phyloP scores from a whole-genome alignment of 352 stramenopile species.

The Saprolegnia parasitica region DNA sequence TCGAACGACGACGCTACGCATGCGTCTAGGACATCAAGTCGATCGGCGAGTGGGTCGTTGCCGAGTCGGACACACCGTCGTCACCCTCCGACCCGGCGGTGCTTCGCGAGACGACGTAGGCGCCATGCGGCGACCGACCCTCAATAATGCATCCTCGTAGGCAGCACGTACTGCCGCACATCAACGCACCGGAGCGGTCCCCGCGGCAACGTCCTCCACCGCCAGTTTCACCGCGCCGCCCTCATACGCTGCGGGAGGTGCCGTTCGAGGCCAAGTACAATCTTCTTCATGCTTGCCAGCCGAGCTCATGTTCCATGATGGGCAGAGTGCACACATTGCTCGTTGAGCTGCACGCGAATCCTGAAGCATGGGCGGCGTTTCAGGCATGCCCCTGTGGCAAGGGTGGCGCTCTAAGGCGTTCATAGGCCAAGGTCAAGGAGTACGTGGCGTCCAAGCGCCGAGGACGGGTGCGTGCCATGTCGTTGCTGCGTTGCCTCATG shows the following conservation, averaged over 20 bases:
- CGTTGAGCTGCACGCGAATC: slow-evolving; percentile 52
- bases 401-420: too few species aligned
- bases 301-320: neutral
- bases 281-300: neutral
- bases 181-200: slow-evolving; percentile 13
- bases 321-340: slow-evolving; percentile 51
- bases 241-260: slow-evolving; percentile 26
- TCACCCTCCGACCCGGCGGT: too few species aligned
- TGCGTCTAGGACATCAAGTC: slow-evolving; percentile 22
- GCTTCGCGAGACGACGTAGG: too few species aligned
- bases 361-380: slow-evolving; percentile 50
- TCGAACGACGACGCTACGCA: neutral
- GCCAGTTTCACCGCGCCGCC: slow-evolving; percentile 30
- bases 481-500: too few species aligned
- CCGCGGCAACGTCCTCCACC: neutral
- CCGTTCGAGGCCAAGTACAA: slow-evolving; percentile 34
- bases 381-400: too few species aligned
- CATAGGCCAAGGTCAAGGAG: slow-evolving; percentile 7
- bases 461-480: neutral
- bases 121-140: neutral
- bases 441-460: slow-evolving; percentile 11
- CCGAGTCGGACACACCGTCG: neutral
- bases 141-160: neutral
- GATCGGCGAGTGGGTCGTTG: slow-evolving; percentile 2
- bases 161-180: slow-evolving; percentile 3